These are phyloP conservation scores for Venturia asperata DNA, from an alignment of 2,329 filamentous ascomycete genomes.

Conservation along the genomic window DNA sequence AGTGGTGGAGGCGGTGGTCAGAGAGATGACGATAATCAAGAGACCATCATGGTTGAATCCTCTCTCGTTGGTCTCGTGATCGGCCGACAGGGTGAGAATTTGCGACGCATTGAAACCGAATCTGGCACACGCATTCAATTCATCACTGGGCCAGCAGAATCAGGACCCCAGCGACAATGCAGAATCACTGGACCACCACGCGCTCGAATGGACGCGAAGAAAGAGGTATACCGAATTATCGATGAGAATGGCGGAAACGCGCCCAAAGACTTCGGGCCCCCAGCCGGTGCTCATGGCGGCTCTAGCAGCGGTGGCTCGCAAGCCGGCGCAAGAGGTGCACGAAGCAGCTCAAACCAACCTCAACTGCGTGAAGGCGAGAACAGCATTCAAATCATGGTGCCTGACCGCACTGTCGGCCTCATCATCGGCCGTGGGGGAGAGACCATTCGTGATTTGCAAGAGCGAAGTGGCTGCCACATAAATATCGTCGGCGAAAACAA, in stretches of 20 bases:
- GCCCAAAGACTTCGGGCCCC: conserved; percentile 26
- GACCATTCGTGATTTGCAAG: conserved; percentile 86
- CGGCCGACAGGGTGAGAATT: conserved; percentile 80
- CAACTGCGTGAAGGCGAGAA: conserved; percentile 72
- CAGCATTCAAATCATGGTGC: conserved; percentile 88
- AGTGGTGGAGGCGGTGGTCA: conserved; percentile 2
- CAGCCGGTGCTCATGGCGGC: conserved; percentile 15
- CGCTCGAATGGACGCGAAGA: conserved; percentile 69
- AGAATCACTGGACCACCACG: conserved; percentile 71
- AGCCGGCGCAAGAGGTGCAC: conserved; percentile 17
- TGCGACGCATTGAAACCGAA: conserved; percentile 76
- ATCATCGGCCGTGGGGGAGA: conserved; percentile 93
- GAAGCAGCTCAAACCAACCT: conserved; percentile 28
- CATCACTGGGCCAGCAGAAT: conserved; percentile 64
- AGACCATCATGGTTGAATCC: conserved; percentile 81
- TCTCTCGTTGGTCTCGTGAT: conserved; percentile 85
- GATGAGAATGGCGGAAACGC: conserved; percentile 65
- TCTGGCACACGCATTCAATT: conserved; percentile 83
- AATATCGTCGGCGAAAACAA: conserved; percentile 93
- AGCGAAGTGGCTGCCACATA: conserved; percentile 87
- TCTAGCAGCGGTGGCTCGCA: conserved; percentile 25
- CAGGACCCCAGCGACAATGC: conserved; percentile 70
- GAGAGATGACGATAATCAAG: conserved; percentile 61
- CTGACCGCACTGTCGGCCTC: conserved; percentile 82
- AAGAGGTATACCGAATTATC: conserved; percentile 80